Evolutionary conservation across 441 rosid genomes (phyloP).

Genomic region (Biscutella auriculata): DNA sequence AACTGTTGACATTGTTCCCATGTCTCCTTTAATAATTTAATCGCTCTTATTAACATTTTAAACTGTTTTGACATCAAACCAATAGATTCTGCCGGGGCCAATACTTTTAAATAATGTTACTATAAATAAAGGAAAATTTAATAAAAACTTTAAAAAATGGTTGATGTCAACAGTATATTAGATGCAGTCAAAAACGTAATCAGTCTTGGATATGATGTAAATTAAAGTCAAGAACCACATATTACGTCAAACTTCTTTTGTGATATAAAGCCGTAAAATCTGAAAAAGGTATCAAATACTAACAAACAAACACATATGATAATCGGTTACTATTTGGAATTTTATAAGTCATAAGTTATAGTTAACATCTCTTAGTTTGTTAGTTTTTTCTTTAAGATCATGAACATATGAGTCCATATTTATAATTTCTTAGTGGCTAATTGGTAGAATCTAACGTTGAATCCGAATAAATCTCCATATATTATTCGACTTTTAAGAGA

Average conservation of each 20-base stretch:
- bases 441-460: too few species aligned
- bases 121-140: background rate
- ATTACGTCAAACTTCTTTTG: background rate
- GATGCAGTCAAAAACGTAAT: background rate
- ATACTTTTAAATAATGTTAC: background rate
- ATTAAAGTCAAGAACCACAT: background rate
- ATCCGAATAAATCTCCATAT: too few species aligned
- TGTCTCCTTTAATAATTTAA: slow-evolving; percentile 14
- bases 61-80: background rate
- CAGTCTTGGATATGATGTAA: background rate
- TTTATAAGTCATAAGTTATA: too few species aligned
- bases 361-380: too few species aligned
- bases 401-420: too few species aligned
- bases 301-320: too few species aligned
- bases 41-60: background rate
- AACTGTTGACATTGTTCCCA: slow-evolving; percentile 22
- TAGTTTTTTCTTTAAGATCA: too few species aligned
- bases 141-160: background rate
- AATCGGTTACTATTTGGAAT: too few species aligned
- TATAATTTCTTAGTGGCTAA: too few species aligned
- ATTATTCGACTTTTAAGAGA: too few species aligned
- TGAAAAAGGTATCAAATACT: too few species aligned
- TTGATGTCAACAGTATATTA: background rate
- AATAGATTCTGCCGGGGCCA: slow-evolving; percentile 10
- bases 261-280: too few species aligned